phyloP scores from a whole-genome alignment of 139 green algal genomes.

The Edaphochlamys debaryana region DNA sequence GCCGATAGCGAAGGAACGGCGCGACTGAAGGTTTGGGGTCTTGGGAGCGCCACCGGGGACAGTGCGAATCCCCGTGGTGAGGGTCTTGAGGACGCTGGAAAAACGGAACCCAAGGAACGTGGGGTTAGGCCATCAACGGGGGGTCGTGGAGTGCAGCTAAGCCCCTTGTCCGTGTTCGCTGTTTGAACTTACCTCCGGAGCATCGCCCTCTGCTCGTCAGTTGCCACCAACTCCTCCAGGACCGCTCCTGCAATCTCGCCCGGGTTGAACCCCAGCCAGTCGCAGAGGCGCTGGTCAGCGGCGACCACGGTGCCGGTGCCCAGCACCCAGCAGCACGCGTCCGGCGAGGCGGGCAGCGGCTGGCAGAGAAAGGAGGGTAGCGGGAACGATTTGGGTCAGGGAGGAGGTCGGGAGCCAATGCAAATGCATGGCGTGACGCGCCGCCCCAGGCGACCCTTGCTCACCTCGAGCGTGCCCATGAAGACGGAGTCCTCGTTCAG shows the following conservation, averaged over 20 bases:
- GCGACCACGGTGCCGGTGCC: not conserved
- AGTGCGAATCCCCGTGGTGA: too few species aligned
- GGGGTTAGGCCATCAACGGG: too few species aligned
- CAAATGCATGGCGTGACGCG: too few species aligned
- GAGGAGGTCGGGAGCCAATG: not conserved
- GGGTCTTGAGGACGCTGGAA: too few species aligned
- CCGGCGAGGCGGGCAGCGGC: not conserved
- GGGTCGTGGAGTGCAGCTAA: too few species aligned
- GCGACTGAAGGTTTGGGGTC: too few species aligned
- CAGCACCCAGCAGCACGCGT: constrained; percentile 2
- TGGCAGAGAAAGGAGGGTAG: too few species aligned
- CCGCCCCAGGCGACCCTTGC: too few species aligned
- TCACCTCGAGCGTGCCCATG: constrained; percentile 39
- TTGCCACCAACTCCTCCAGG: not conserved
- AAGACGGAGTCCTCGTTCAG: constrained; percentile 44
- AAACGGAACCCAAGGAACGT: too few species aligned
- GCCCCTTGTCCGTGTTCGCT: not conserved
- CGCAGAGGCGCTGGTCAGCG: not conserved
- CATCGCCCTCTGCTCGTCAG: not conserved
- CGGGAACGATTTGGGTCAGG: not conserved
- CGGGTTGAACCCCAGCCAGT: constrained; percentile 11
- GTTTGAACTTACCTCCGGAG: not conserved
- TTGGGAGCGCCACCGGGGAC: too few species aligned
- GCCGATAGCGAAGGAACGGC: too few species aligned
- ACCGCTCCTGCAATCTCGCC: not conserved